phyloP scores from a whole-genome alignment of 108 stramenopile species.

The Cyclotella atomus region DNA sequence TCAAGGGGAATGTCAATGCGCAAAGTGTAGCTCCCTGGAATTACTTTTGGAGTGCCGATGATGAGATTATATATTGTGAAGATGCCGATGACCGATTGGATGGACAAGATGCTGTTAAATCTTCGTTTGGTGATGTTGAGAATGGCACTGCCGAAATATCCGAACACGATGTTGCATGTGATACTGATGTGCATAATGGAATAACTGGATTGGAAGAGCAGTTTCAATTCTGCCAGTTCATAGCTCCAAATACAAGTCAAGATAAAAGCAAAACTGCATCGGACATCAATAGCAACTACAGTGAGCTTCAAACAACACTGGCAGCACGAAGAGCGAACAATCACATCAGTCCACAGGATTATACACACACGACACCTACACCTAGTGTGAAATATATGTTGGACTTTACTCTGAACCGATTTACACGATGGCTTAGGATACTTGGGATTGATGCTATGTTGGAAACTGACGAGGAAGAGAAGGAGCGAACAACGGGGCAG shows the following conservation, averaged over 20 bases:
- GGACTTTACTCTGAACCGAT: constrained; percentile 75
- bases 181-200: background rate
- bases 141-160: too few relatives aligned
- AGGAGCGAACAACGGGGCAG: constrained; percentile 55
- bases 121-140: background rate
- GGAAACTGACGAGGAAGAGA: constrained; percentile 86
- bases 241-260: background rate
- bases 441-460: constrained; percentile 83
- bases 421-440: constrained; percentile 84
- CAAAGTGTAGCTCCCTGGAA: constrained; percentile 81
- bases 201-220: background rate
- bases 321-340: constrained; percentile 22
- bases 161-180: background rate
- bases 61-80: constrained; percentile 13
- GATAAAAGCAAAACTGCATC: background rate
- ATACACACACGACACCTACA: constrained; percentile 36
- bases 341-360: constrained; percentile 45
- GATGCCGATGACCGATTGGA: constrained; percentile 17
- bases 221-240: constrained; percentile 9
- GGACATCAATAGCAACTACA: background rate
- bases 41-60: constrained; percentile 35
- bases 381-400: constrained; percentile 44
- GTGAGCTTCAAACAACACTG: constrained; percentile 27
- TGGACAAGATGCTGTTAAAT: constrained; percentile 21
- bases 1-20: constrained; percentile 65